These are phyloP conservation scores for Zasmidium angulare DNA, from an alignment of 2,329 filamentous ascomycete genomes.

Conservation along the genomic window DNA sequence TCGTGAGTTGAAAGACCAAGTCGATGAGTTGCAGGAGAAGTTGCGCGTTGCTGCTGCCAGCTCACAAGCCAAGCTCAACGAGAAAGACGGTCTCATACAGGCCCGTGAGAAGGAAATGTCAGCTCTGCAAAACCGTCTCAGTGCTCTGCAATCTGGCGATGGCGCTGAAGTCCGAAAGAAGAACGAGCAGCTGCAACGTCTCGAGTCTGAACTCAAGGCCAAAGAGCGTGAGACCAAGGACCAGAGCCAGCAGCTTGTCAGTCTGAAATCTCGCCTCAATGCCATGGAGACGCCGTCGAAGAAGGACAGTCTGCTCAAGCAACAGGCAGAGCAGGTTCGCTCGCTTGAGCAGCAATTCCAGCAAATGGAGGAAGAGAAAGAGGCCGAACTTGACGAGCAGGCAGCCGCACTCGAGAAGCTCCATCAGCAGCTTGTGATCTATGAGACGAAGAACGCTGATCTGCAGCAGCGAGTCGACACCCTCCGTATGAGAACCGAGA, in stretches of 20 bases:
- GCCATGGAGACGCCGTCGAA: conserved; percentile 39
- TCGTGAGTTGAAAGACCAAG: conserved; percentile 46
- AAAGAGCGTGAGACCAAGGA: conserved; percentile 32
- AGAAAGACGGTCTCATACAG: conserved; percentile 42
- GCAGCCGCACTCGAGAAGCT: conserved; percentile 33
- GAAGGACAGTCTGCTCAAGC: conserved; percentile 37
- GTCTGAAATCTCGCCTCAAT: conserved; percentile 33
- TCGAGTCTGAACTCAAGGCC: conserved; percentile 40
- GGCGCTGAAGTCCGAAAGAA: conserved; percentile 32
- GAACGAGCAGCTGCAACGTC: conserved; percentile 35
- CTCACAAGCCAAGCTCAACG: conserved; percentile 44
- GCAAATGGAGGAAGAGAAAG: conserved; percentile 37
- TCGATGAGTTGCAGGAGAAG: conserved; percentile 51
- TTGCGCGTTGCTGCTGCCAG: conserved; percentile 42
- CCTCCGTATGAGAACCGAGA: conserved; percentile 22
- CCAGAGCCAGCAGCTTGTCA: conserved; percentile 33
- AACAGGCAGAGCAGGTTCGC: conserved; percentile 37
- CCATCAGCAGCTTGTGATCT: conserved; percentile 33
- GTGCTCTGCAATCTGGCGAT: conserved; percentile 31
- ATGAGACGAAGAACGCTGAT: conserved; percentile 33
- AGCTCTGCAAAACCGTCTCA: conserved; percentile 33
- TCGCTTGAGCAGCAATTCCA: conserved; percentile 34
- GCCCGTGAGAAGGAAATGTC: conserved; percentile 44
- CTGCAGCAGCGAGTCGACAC: conserved; percentile 27
- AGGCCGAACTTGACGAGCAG: conserved; percentile 37